Percentiles rank a stretch among this genome's conserved stretches.
These are phyloP conservation scores for Lactifluus echinatus DNA, from an alignment of 768 basidiomycete genomes.

Conservation along the genomic window DNA sequence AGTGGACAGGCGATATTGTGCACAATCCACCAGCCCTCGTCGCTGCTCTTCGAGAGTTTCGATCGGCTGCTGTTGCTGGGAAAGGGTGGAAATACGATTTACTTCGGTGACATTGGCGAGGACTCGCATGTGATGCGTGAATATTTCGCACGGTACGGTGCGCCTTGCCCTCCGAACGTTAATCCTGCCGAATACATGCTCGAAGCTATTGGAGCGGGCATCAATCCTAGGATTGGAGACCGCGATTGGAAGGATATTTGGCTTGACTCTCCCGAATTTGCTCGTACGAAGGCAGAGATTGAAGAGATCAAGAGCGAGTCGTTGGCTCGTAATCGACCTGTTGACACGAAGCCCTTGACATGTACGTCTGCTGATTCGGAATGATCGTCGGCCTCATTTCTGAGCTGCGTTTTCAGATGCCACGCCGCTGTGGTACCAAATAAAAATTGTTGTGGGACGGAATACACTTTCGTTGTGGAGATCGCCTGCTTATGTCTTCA, in stretches of 20 bases:
- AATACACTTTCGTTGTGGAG: slow-evolving; percentile 74
- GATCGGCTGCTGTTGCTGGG: slow-evolving; percentile 66
- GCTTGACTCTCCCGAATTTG: slow-evolving; percentile 60
- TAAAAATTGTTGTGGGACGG: slow-evolving; percentile 57
- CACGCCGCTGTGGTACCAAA: slow-evolving; percentile 66
- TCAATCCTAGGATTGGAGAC: slow-evolving; percentile 61
- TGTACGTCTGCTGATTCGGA: background rate
- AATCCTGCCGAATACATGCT: slow-evolving; percentile 79
- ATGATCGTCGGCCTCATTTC: background rate
- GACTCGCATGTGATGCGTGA: slow-evolving; percentile 62
- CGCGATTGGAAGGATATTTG: slow-evolving; percentile 87
- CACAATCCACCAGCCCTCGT: slow-evolving; percentile 85
- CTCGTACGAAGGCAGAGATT: slow-evolving; percentile 31
- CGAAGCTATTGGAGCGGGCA: slow-evolving; percentile 80
- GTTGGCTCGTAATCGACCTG: background rate
- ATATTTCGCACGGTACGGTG: slow-evolving; percentile 74
- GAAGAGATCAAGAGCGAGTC: slow-evolving; percentile 31
- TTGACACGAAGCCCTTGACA: background rate
- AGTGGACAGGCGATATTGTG: slow-evolving; percentile 85
- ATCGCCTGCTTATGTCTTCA: slow-evolving; percentile 81
- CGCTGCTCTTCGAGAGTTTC: slow-evolving; percentile 81
- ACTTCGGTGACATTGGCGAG: slow-evolving; percentile 82
- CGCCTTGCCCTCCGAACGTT: slow-evolving; percentile 62
- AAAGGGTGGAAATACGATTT: slow-evolving; percentile 81
- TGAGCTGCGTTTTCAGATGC: slow-evolving; percentile 39